phyloP scores from a whole-genome alignment of 1,284 basidiomycete species.

The Moniliella sp. region DNA sequence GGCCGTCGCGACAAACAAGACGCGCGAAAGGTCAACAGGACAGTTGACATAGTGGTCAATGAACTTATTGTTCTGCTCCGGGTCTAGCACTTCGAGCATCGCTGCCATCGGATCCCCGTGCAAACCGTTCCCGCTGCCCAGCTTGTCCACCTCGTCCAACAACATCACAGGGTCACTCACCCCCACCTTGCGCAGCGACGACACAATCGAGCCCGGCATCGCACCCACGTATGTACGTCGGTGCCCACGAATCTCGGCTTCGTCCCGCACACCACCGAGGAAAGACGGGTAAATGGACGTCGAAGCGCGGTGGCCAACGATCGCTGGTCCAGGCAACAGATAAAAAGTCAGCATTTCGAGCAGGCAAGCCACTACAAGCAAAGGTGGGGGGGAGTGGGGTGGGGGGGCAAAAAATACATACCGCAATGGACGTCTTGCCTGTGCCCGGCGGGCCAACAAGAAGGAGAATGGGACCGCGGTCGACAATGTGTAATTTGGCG shows the following conservation, averaged over 20 bases:
- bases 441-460: constrained; percentile 37
- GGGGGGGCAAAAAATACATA: constrained; percentile 1
- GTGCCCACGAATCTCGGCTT: constrained; percentile 36
- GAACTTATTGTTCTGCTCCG: constrained; percentile 36
- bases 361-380: constrained; percentile 46
- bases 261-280: constrained; percentile 37
- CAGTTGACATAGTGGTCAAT: constrained; percentile 36
- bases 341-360: constrained; percentile 52
- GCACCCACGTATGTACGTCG: constrained; percentile 26
- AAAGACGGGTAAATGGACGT: constrained; percentile 39
- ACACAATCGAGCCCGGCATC: constrained; percentile 48
- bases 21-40: constrained; percentile 23
- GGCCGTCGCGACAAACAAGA: constrained; percentile 37
- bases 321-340: constrained; percentile 36
- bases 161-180: constrained; percentile 36
- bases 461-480: constrained; percentile 57
- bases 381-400: constrained; percentile 1
- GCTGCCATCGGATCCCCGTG: constrained; percentile 37
- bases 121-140: constrained; percentile 30
- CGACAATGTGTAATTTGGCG: constrained; percentile 9
- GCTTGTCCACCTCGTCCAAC: constrained; percentile 37
- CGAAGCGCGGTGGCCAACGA: constrained; percentile 47
- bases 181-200: constrained; percentile 30
- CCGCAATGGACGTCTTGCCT: constrained; percentile 31
- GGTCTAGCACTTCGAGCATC: constrained; percentile 36